Base-by-base conservation (phyloP, 2,329 filamentous ascomycete genomes). In the Amauroascus niger region DNA sequence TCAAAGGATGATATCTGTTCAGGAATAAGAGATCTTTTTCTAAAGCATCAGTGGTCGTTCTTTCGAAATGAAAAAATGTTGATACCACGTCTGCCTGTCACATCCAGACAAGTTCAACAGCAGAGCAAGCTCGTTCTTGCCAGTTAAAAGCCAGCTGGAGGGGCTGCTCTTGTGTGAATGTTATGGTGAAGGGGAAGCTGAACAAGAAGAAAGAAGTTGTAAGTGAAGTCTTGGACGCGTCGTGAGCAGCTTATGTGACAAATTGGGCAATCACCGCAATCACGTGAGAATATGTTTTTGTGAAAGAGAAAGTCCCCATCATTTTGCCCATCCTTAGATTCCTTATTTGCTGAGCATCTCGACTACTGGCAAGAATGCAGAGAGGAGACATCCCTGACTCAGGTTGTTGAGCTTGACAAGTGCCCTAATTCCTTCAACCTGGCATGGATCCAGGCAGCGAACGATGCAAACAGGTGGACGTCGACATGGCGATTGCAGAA, bases 141-240 rank as follows among this genome's bases (percentile, higher is more conserved):
- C 49, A 44, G 49, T 24, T 41, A 18, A 20, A 43, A 43, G 9
- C 26, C 22, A 33, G 26, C 32, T 11, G 14, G 18, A 37, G 7
- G 20, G 20, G 18, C 20, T 11, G 33, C 30, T 5, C 4, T 6
- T 7, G 13, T 30, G 20, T 28, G 5, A 6, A 56, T 44, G 64
- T 56, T 71, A 68, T 50, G 69, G 63, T 54, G 71, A 71, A 63
- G 74, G 68, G 58, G 71, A 67, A 57, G 69, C 65, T 53, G 9
- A 5, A 50, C 24, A 46, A 44, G 28, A 30, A 22, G 39, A 11
- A 22, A 41, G 39, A 18, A 41, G 39, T 9, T 30, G 26, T 9
- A 30, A 30, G 26, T 35, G n/a, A n/a, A n/a, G n/a, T n/a, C n/a
- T n/a, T 45, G 48, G 48, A 52, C 30, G 28, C 20, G 32, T 40